phyloP scores from a whole-genome alignment of 208 protist genomes.

The Crithidia mellificae region DNA sequence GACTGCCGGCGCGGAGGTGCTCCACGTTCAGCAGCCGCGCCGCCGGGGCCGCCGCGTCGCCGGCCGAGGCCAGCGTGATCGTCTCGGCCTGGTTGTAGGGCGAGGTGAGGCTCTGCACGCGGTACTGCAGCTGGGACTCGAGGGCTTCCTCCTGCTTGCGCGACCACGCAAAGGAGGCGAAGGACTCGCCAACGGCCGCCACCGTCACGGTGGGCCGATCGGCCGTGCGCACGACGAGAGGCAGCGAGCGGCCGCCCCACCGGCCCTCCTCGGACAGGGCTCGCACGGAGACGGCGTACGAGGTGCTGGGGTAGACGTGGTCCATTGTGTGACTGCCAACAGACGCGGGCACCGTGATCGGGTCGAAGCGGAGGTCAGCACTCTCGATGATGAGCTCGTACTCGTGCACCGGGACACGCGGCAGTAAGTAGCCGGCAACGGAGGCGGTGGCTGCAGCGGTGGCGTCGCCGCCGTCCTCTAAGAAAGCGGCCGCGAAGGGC shows the following conservation, averaged over 20 bases:
- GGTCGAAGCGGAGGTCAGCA: slow-evolving; percentile 29
- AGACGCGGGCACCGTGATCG: slow-evolving; percentile 26
- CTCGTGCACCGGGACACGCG: slow-evolving; percentile 27
- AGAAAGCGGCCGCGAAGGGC: background rate
- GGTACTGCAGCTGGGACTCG: slow-evolving; percentile 78
- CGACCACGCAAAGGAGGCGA: slow-evolving; percentile 76
- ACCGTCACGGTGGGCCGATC: slow-evolving; percentile 50
- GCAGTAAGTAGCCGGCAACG: slow-evolving; percentile 24
- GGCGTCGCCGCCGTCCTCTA: slow-evolving; percentile 9
- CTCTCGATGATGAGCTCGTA: slow-evolving; percentile 36
- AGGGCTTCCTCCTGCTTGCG: slow-evolving; percentile 47
- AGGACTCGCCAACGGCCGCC: slow-evolving; percentile 73
- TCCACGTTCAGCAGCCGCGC: slow-evolving; percentile 62
- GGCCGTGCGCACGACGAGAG: slow-evolving; percentile 66
- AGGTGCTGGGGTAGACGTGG: slow-evolving; percentile 64
- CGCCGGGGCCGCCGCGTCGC: slow-evolving; percentile 18
- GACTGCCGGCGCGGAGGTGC: slow-evolving; percentile 59
- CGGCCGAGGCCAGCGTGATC: slow-evolving; percentile 24
- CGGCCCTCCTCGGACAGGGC: slow-evolving; percentile 62
- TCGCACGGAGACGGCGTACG: slow-evolving; percentile 76
- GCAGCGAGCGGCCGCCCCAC: slow-evolving; percentile 73
- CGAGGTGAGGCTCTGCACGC: slow-evolving; percentile 50
- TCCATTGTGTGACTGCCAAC: slow-evolving; percentile 51
- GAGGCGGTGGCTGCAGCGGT: slow-evolving; percentile 5
- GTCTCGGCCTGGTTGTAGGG: slow-evolving; percentile 53